phyloP scores from a whole-genome alignment of 352 stramenopile species.

The Phytophthora uliginosa region DNA sequence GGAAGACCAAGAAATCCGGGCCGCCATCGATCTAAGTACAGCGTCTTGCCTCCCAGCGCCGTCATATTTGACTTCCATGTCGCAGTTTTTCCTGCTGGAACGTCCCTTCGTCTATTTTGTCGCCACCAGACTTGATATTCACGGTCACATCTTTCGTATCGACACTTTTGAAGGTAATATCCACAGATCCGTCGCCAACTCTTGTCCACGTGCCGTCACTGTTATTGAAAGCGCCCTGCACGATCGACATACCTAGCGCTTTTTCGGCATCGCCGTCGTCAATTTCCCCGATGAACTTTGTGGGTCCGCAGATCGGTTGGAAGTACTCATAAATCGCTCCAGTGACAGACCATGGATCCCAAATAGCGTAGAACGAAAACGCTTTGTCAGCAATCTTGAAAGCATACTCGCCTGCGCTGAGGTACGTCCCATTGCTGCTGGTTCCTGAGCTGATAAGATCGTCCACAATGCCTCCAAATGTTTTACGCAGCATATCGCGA shows the following conservation, averaged over 20 bases:
- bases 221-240: conserved; percentile 43
- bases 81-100: conserved; percentile 20
- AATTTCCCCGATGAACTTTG: conserved; percentile 43
- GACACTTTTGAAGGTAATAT: conserved; percentile 31
- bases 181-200: conserved; percentile 20
- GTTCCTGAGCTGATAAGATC: conserved; percentile 37
- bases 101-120: conserved; percentile 21
- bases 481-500: conserved; percentile 53
- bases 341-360: conserved; percentile 42
- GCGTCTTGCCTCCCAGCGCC: conserved; percentile 29
- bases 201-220: conserved; percentile 33
- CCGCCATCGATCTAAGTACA: conserved; percentile 43
- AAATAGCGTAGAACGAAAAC: conserved; percentile 39
- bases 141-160: conserved; percentile 36
- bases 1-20: conserved; percentile 32
- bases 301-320: conserved; percentile 51
- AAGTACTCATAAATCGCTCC: conserved; percentile 46
- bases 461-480: conserved; percentile 45
- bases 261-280: conserved; percentile 38
- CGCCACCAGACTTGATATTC: conserved; percentile 37
- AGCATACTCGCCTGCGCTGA: conserved; percentile 35
- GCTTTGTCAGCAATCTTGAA: conserved; percentile 41
- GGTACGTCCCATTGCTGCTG: conserved; percentile 28
- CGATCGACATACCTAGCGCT: conserved; percentile 36
- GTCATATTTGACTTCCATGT: conserved; percentile 25